Base-by-base conservation (phyloP, 306 rosid species). In the Senna tora region DNA sequence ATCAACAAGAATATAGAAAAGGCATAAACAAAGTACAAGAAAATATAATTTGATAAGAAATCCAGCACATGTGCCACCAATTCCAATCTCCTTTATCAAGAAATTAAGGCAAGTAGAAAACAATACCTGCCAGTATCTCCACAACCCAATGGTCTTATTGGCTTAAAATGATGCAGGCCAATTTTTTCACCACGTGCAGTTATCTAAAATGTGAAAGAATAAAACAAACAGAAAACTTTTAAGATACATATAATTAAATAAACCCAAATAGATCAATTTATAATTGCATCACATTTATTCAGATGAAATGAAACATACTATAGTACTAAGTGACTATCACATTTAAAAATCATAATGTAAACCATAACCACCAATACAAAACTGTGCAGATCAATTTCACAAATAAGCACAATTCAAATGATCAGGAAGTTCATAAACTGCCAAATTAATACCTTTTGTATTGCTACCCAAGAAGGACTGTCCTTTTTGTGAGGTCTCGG, bases 61-160 rank as follows among this genome's bases (percentile, higher is more conserved):
- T 66, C 39, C 6, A 7, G 57, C 2, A 17, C 16, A 56, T 19
- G 21, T 51, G 49, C 19, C 13, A 57, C 20, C 50, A 16, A 55
- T 16, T 63, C 28, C 61, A 46, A 71, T 36, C 6, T 10, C 7
- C 15, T 36, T 58, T 50, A 6, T 19, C 4, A 25, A 13, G n/a
- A 34, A 60, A n/a, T n/a, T n/a, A n/a, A 16, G 28, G 62, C 14
- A 32, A 65, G 38, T 15, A 58, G 15, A 42, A 66, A 55, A 33
- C n/a, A 34, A 33, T 87, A 90, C 98, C 98, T 93, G 83, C 98
- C 97, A 58, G 97, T 93, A 75, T 91, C 96, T 75, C 98, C 98
- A 75, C 88, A 86, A 57, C 98, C 98, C 87, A 93, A 83, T 5
- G 96, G 96, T 58, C 85, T 90, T 61, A 93, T 75, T 9, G 97